Base-by-base conservation (phyloP, 108 stramenopile species). In the Nannochloropsis salina region DNA sequence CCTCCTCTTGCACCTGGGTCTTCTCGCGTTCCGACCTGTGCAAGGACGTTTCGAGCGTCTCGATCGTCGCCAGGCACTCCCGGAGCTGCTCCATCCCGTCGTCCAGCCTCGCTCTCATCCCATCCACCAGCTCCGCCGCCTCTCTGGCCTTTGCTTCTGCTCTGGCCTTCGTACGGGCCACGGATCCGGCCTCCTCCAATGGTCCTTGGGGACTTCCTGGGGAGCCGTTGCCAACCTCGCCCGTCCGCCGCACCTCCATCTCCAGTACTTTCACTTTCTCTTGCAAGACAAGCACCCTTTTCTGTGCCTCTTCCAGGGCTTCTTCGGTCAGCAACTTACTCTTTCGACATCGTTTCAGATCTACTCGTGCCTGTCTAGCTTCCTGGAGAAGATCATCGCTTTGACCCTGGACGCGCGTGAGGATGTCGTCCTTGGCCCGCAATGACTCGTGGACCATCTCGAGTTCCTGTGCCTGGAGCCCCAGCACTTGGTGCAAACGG, bases 261-360 rank as follows among this genome's bases (percentile, higher is more conserved):
- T 31, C 31, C 31, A 31, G 31, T 31, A 31, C 31, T 31, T 31
- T 31, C 31, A 31, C 31, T 31, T 31, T 31, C 31, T 31, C 31
- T 31, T 31, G 31, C 31, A 31, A 31, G 1, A 31, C 31, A 31
- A 31, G 31, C 31, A 31, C 31, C 31, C 31, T 31, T 31, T 31
- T 31, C 31, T 31, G 31, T 31, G 31, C 61, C 61, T n/a, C 20
- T n/a, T 74, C 20, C n/a, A 74, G 61, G 3, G 61, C 4, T 74
- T 74, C 61, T 74, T 74, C 61, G 15, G 15, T n/a, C 61, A 1
- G 0, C 6, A 74, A 74, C 0, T 74, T 74, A 74, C n/a, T n/a
- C 61, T 74, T n/a, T n/a, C n/a, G 61, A n/a, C n/a, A 74, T 74
- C 61, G 61, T 74, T 74, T 74, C n/a, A 74, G 61, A 15, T 74